Evolutionary conservation across 495 filamentous ascomycete genomes (phyloP).

Genomic region (Staphylotrichum longicolle): DNA sequence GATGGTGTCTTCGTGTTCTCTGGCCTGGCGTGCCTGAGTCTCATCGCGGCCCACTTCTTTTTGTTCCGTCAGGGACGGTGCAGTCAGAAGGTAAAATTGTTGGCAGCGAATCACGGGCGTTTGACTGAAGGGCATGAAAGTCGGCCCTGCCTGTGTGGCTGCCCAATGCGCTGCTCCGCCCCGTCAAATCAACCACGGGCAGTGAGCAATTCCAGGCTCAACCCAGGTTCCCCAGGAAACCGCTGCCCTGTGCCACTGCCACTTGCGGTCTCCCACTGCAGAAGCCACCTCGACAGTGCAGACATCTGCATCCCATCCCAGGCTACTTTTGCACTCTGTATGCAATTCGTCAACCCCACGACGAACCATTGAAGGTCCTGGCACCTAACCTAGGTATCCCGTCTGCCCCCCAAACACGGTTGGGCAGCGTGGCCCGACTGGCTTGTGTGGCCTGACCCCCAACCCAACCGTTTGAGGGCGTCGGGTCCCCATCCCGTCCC

Average conservation of each 20-base stretch:
- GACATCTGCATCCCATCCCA: background rate
- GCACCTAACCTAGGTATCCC: too few species aligned
- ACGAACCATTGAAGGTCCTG: too few species aligned
- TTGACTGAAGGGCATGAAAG: background rate
- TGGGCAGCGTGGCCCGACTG: slow-evolving; percentile 5
- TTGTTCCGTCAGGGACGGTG: background rate
- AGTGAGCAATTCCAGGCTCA: background rate
- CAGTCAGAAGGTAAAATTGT: background rate
- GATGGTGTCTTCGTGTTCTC: too few species aligned
- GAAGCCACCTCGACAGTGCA: background rate
- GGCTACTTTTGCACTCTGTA: too few species aligned
- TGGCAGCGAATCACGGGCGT: background rate
- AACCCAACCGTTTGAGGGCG: slow-evolving; percentile 12
- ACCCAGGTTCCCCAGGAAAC: background rate
- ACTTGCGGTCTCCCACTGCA: too few species aligned
- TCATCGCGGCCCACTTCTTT: background rate
- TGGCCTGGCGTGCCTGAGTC: background rate
- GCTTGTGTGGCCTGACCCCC: background rate
- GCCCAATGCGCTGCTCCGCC: background rate
- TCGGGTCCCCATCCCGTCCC: slow-evolving; percentile 4
- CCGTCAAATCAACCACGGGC: too few species aligned
- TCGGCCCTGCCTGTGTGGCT: background rate
- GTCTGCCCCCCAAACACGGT: background rate
- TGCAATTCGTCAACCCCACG: too few species aligned
- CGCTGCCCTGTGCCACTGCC: background rate